Evolutionary conservation across 176 grass and related monocot genomes (phyloP), one percentile per base, ranked within the genome.

Genomic region (Areca catechu): DNA sequence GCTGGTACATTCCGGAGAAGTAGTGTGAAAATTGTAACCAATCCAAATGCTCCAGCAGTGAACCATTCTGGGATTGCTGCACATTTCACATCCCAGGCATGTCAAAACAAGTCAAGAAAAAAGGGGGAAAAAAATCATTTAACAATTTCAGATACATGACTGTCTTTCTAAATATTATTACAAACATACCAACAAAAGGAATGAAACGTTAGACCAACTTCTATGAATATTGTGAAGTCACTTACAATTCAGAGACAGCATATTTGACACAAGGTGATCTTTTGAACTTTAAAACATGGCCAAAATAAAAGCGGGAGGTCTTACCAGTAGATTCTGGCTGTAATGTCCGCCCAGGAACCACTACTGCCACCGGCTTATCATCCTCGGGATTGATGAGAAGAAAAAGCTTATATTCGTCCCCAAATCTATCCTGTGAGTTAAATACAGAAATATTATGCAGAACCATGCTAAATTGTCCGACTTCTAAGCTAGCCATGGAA

Each of bases 311-410:
- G 7, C 2, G 10, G 34, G 10, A 12, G 9, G 9, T 70, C n/a
- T 48, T 70, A 98, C 87, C 84, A 73, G 84, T 82, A 70, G 81
- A 75, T 57, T 79, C 76, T 78, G 69, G 81, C 19, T 80, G 78
- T 61, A 98, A 70, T 65, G 84, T 85, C 72, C 73, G 68, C 55
- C 64, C 82, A 60, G 94, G 94, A 60, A 98, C 80, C 59, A 98
- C 75, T 67, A 98, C 94, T 27, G 84, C 94, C 71, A 98, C 63
- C 4, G 94, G 88, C 22, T 92, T 88, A 60, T 98, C 93, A 58
- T 98, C 93, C 66, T 92, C 87, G 64, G 87, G 87, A 61, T 98
- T 92, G 56, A 98, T 55, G 17, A 98, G 82, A 79, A 98, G 82
- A 70, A 98, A 98, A 82, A 92, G 20, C 74, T 81, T 91, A 83